phyloP scores from a whole-genome alignment of 768 basidiomycete genomes.

The Suillus subalutaceus region DNA sequence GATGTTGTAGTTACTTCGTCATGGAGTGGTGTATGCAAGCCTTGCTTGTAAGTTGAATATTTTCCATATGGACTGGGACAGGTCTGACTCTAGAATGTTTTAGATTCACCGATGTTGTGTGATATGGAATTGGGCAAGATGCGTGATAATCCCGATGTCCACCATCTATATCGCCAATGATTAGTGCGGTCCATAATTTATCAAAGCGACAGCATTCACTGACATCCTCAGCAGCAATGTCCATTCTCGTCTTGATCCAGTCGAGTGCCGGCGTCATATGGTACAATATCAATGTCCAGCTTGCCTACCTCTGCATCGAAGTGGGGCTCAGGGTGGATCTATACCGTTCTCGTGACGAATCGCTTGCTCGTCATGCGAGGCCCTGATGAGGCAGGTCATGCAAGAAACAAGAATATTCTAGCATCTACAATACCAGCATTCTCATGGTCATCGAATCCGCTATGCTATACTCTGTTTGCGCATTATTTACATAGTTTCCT shows the following conservation, averaged over 20 bases:
- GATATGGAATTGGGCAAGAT: slow-evolving; percentile 4
- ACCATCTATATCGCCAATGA: slow-evolving; percentile 8
- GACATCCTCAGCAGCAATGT: not conserved
- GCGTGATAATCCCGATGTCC: slow-evolving; percentile 16
- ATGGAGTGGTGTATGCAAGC: slow-evolving; percentile 14
- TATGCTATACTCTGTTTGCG: slow-evolving; percentile 24
- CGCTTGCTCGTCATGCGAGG: slow-evolving; percentile 26
- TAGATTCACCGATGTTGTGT: not conserved
- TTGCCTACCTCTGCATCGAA: slow-evolving; percentile 25
- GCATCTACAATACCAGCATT: slow-evolving; percentile 26
- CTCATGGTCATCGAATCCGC: slow-evolving; percentile 37
- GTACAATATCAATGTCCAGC: slow-evolving; percentile 17
- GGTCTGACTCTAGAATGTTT: not conserved
- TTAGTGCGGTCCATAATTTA: slow-evolving; percentile 12
- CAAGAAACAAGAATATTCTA: slow-evolving; percentile 12
- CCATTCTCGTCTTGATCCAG: slow-evolving; percentile 3
- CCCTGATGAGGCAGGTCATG: slow-evolving; percentile 12
- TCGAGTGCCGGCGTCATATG: slow-evolving; percentile 2
- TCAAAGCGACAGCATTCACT: not conserved
- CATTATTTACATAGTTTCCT: slow-evolving; percentile 33
- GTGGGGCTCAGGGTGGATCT: slow-evolving; percentile 28
- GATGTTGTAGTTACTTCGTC: slow-evolving; percentile 19
- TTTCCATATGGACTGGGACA: slow-evolving; percentile 13
- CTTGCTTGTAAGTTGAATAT: not conserved
- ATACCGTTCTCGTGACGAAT: slow-evolving; percentile 26